A percentile compares a stretch with the other conserved stretches of the same genome.
These are phyloP conservation scores for Psilocybe sp. DNA, from an alignment of 768 basidiomycete species.

Conservation along the genomic window DNA sequence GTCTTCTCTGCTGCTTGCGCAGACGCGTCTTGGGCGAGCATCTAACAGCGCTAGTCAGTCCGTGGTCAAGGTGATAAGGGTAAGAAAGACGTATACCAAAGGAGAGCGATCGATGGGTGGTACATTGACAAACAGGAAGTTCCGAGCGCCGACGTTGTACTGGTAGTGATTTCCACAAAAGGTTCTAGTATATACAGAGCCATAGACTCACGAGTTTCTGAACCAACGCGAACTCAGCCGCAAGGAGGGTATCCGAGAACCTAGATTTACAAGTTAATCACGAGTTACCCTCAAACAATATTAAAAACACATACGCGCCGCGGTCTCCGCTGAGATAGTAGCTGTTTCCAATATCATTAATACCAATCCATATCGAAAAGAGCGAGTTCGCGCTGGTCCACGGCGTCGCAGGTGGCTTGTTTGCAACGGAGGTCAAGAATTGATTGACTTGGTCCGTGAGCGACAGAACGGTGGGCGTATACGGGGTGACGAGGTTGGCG, in stretches of 20 bases:
- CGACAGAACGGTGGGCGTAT: conserved; percentile 46
- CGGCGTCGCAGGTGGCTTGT: conserved; percentile 46
- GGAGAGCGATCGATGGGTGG: conserved; percentile 41
- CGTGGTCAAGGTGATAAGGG: background rate
- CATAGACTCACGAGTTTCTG: conserved; percentile 37
- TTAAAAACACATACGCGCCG: conserved; percentile 35
- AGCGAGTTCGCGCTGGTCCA: conserved; percentile 58
- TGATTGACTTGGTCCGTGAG: conserved; percentile 61
- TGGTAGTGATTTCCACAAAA: conserved; percentile 10
- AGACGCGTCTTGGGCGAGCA: conserved; percentile 39
- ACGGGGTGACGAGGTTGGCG: conserved; percentile 52
- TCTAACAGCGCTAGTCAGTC: conserved; percentile 28
- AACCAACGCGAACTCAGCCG: conserved; percentile 48
- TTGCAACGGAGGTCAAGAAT: conserved; percentile 45
- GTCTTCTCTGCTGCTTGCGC: conserved; percentile 38
- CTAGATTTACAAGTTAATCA: background rate
- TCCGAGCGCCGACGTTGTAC: conserved; percentile 51
- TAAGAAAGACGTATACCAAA: conserved; percentile 24
- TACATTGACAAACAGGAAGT: conserved; percentile 48
- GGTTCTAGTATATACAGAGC: background rate
- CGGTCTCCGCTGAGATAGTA: conserved; percentile 45
- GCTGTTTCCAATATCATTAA: conserved; percentile 66
- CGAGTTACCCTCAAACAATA: background rate
- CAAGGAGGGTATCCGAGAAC: conserved; percentile 46
- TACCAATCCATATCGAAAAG: conserved; percentile 71